phyloP scores from a whole-genome alignment of 768 basidiomycete genomes.

The Phylloporus sp. region DNA sequence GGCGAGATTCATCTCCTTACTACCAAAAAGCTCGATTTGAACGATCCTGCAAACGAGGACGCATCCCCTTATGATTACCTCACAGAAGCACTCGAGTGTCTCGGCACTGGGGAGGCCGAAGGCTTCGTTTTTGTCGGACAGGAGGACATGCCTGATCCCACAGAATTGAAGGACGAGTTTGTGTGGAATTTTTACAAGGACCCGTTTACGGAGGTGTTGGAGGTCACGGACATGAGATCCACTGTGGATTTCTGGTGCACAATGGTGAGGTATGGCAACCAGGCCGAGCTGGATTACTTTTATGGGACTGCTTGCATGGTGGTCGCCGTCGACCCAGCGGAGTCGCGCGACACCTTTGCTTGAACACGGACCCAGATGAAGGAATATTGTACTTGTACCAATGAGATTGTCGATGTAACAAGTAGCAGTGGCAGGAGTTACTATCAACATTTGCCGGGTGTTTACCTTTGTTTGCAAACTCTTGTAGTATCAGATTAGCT shows the following conservation, averaged over 20 bases:
- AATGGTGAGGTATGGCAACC: constrained; percentile 2
- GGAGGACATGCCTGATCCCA: neutral
- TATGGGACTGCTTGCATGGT: constrained; percentile 14
- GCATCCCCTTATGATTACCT: neutral
- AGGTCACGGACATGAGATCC: constrained; percentile 10
- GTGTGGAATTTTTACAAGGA: neutral
- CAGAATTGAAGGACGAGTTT: neutral
- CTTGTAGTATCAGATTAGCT: too few species aligned
- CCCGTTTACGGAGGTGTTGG: constrained; percentile 6
- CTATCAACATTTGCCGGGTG: too few species aligned
- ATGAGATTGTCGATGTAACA: too few species aligned
- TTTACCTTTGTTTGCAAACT: neutral
- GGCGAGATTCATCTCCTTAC: neutral
- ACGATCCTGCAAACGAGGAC: neutral
- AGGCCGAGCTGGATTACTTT: constrained; percentile 3
- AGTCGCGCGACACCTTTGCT: too few species aligned
- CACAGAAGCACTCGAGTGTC: neutral
- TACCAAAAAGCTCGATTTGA: neutral
- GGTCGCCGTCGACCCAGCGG: constrained; percentile 2
- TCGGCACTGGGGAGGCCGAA: constrained; percentile 4
- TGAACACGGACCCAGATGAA: too few species aligned
- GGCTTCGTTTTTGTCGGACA: neutral
- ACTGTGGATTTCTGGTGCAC: neutral
- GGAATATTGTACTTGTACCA: too few species aligned
- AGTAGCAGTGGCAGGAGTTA: too few species aligned